Evolutionary conservation across 2,329 filamentous ascomycete species (phyloP), one percentile per base, ranked within the genome.

Genomic region (Lecanicillium sp.): DNA sequence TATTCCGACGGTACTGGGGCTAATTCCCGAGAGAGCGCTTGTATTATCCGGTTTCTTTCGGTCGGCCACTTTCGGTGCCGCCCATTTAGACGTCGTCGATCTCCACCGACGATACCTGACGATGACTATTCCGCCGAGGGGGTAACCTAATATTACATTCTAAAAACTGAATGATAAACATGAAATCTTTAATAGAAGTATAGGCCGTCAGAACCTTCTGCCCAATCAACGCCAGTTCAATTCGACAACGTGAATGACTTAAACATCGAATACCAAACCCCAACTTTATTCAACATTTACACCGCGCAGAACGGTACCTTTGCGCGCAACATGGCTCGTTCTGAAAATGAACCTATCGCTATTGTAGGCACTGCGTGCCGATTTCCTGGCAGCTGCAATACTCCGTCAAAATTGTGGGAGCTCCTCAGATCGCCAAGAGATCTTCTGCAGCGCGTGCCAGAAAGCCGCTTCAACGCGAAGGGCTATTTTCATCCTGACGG

Each of bases 321-420:
- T 13, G 13, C 8, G 8, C 13, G 25, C 25, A 13, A 28, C 8
- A 9, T 28, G 25, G 8, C 25, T 13, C 13, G 25, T 13, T 9
- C 25, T 9, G 13, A 28, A 28, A 28, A 13, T 28, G 59, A 62
- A 37, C 61, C 63, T 17, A 66, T 68, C 40, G 65, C 63, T n/a
- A 54, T 68, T 20, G 50, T 68, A 36, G 64, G 64, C 36, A 58
- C 34, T n/a, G 59, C 52, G 4, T 67, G 62, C 45, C 57, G 62
- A 10, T 63, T 66, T 20, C 59, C 62, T 5, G 62, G 62, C 3
- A 49, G 47, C 30, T 50, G 57, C 2, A 54, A 42, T 12, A 52
- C 53, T 10, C 56, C 60, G 2, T 57, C 59, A 2, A 51, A 53
- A 41, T 50, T 65, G 4, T 65, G 62, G 61, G 47, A 60, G 1